phyloP scores from a whole-genome alignment of 2,329 filamentous ascomycete species.

The Claviceps maximensis region DNA sequence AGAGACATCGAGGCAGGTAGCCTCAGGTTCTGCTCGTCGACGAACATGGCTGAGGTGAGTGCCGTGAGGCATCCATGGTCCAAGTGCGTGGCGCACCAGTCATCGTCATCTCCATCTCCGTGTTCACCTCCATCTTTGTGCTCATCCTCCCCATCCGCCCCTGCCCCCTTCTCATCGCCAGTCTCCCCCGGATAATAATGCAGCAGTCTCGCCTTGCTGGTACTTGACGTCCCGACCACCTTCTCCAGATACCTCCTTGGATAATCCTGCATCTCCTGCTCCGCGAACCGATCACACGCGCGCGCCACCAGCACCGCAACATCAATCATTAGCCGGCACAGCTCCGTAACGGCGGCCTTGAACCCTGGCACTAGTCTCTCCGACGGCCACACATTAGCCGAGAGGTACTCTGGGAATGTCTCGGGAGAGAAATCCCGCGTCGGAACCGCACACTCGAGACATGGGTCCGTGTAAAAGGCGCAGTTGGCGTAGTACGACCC shows the following conservation, averaged over 20 bases:
- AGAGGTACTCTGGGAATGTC: conserved; percentile 77
- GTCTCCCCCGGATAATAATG: conserved; percentile 71
- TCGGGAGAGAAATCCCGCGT: conserved; percentile 41
- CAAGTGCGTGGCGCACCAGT: conserved; percentile 87
- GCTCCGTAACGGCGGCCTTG: conserved; percentile 53
- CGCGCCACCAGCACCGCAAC: conserved; percentile 75
- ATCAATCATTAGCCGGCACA: conserved; percentile 80
- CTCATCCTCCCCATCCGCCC: not conserved
- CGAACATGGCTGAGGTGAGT: conserved; percentile 89
- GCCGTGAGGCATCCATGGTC: conserved; percentile 93
- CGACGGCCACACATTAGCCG: conserved; percentile 78
- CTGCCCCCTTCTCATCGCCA: not conserved
- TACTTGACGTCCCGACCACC: conserved; percentile 73
- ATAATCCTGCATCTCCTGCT: conserved; percentile 65
- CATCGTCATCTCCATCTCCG: conserved; percentile 52
- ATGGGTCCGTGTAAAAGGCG: conserved; percentile 57
- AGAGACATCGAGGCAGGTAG: conserved; percentile 2
- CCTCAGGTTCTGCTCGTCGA: conserved; percentile 65
- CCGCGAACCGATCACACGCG: conserved; percentile 80
- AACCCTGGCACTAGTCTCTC: conserved; percentile 62
- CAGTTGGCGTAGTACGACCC: conserved; percentile 79
- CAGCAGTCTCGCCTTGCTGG: conserved; percentile 79
- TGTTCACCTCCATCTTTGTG: no score
- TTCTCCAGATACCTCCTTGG: conserved; percentile 67
- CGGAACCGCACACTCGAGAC: conserved; percentile 48